Evolutionary conservation across 106 monocot genomes (phyloP).

Genomic region (Vanilla planifolia): DNA sequence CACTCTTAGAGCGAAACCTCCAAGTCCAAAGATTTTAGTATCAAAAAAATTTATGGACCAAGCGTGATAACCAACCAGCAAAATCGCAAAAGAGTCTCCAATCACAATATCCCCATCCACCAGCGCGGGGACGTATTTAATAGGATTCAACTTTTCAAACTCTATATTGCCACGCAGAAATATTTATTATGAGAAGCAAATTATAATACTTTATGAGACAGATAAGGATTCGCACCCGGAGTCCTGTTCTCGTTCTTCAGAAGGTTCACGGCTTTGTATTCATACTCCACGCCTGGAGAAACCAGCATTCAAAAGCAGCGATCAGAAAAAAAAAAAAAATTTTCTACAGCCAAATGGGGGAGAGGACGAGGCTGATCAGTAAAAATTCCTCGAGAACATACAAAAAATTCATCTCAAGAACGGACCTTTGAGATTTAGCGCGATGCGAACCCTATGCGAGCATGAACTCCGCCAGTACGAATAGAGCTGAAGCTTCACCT

Average conservation of each 20-base stretch:
- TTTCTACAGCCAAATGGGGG: too few relatives aligned
- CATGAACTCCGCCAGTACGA: conserved; percentile 77
- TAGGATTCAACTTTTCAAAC: conserved; percentile 39
- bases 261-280: conserved; percentile 78
- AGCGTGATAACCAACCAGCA: conserved; percentile 30
- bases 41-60: too few relatives aligned
- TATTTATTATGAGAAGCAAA: not conserved
- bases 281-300: conserved; percentile 59
- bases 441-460: conserved; percentile 63
- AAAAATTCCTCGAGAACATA: too few relatives aligned
- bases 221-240: conserved; percentile 39
- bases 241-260: conserved; percentile 53
- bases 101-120: conserved; percentile 34
- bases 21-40: not conserved
- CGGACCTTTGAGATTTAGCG: conserved; percentile 71
- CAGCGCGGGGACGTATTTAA: conserved; percentile 41
- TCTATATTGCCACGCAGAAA: conserved; percentile 13
- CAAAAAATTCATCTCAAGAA: conserved; percentile 1
- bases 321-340: not conserved
- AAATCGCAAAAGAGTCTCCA: conserved; percentile 40
- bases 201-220: not conserved
- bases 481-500: conserved; percentile 50
- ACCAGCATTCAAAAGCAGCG: not conserved
- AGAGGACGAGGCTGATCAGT: not conserved
- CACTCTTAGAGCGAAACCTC: not conserved